Base-by-base conservation (phyloP, 2,329 filamentous ascomycete genomes). In the Phyllosticta citribraziliensis region DNA sequence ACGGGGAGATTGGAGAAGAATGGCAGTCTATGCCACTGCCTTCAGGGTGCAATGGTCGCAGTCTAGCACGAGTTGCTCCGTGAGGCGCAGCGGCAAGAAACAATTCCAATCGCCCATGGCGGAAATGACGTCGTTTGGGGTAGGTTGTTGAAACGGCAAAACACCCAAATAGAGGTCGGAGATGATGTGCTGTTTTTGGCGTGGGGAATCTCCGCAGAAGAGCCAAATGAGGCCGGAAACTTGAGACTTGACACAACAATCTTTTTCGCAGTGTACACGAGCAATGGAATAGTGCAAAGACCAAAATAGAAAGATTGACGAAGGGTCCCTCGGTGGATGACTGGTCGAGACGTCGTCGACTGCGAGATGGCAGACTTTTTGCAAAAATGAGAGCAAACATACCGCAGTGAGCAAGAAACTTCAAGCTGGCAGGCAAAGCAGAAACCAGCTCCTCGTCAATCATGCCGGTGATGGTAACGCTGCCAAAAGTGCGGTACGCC, bases 401-500 rank as follows among this genome's bases (percentile, higher is more conserved):
- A 84, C 71, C 76, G 65, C 77, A 77, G 64, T 79, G 75, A 52
- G 70, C 70, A 52, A 78, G 67, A 62, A 76, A 78, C 57, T 68
- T 70, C 58, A 78, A 65, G 58, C 63, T 72, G 55, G 69, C 65
- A 20, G 75, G 75, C 9, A 77, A 65, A 2, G 73, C 79, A 52
- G 79, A 72, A 40, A 92, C 74, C n/a, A 94, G 73, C 72, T 90
- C 88, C 53, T 79, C 79, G 70, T 95, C 88, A 64, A 94, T 76
- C 20, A 77, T 74, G 1, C 91, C 91, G 0, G 89, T 93, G 62
- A 86, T 78, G 12, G 69, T 69, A 52, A 82, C 76, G 33, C 85
- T 89, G 53, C 73, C 73, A 67, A 91, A 90, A 14, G 88, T 93
- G 59, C 89, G 84, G 74, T 88, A 94, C 27, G 82, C 80, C 47